Evolutionary conservation across 768 basidiomycete genomes (phyloP), one percentile per base, ranked within the genome.

Genomic region (Russula earlei): DNA sequence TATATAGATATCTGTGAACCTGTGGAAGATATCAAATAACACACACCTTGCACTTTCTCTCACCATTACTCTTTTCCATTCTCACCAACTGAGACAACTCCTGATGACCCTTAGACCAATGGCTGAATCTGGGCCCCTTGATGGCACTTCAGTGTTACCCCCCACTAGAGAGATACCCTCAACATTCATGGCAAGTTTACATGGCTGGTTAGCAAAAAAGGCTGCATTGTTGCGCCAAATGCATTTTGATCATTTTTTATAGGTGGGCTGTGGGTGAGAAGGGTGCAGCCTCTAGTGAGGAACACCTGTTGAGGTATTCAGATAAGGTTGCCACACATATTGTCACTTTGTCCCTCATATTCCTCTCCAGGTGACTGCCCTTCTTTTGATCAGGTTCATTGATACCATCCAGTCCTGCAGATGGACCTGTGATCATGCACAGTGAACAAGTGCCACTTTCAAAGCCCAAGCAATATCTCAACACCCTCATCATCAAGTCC

Each of bases 241-340:
- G 42, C 55, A 33, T 44, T 57, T 34, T 44, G 61, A 47, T 54
- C 40, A 17, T 5, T 41, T 7, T 41, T 54, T 45, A 60, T 29
- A 86, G 87, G 87, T 88, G 87, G 84, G 72, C 72, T 54, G 78
- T 77, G 1, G 83, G 83, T 29, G 84, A 88, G 69, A 91, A 87
- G 67, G 79, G 83, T 62, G 75, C 79, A 56, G 82, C 84, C 15
- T 76, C 83, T 10, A 81, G 81, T 48, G 88, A 92, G 68, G 83
- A 87, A 64, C 83, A 89, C 17, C 74, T 92, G 25, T 71, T 91
- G 20, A 74, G 84, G 83, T 80, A 64, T 42, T 68, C 62, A 43
- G 17, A 38, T 27, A 34, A 40, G 15, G 19, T 42, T 37, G 44
- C 19, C 10, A 27, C 33, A 17, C 50, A 14, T n/a, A n/a, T 8